Evolutionary conservation across 1,284 basidiomycete species (phyloP).

Genomic region (Microbotryum lychnidis-dioicae): DNA sequence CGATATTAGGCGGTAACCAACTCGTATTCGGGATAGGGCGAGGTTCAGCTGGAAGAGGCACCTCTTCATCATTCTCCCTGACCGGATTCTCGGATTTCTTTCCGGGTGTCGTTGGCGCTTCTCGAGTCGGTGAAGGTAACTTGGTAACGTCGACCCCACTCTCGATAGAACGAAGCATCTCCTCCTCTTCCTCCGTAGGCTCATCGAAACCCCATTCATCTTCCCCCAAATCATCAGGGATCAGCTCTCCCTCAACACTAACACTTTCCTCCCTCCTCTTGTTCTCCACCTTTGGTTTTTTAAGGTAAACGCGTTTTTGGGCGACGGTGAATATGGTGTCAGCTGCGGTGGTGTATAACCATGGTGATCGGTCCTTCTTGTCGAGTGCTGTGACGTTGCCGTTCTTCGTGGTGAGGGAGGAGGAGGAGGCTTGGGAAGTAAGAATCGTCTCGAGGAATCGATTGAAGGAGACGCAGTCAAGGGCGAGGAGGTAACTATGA

Average conservation of each 20-base stretch:
- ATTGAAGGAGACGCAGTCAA: constrained; percentile 85
- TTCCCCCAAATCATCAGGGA: constrained; percentile 36
- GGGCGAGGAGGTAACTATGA: constrained; percentile 72
- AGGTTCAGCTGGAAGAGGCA: too few species aligned
- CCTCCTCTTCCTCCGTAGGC: constrained; percentile 23
- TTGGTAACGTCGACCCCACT: constrained; percentile 34
- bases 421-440: constrained; percentile 53
- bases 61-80: constrained; percentile 11
- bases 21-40: constrained; percentile 4
- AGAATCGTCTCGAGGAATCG: constrained; percentile 85
- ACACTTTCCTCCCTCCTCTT: constrained; percentile 36
- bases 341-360: constrained; percentile 85
- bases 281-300: constrained; percentile 42
- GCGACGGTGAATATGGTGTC: constrained; percentile 79
- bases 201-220: constrained; percentile 22
- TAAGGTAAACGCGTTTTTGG: constrained; percentile 64
- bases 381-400: constrained; percentile 8
- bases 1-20: constrained; percentile 71
- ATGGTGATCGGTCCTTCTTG: constrained; percentile 59
- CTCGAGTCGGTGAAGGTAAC: constrained; percentile 25
- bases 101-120: background rate
- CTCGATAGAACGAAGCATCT: constrained; percentile 5
- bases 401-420: too few species aligned
- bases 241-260: constrained; percentile 17
- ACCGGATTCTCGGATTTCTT: background rate